Evolutionary conservation across 176 grass and related monocot species (phyloP), one percentile per base, ranked within the genome.

Genomic region (Eragrostis curvula): DNA sequence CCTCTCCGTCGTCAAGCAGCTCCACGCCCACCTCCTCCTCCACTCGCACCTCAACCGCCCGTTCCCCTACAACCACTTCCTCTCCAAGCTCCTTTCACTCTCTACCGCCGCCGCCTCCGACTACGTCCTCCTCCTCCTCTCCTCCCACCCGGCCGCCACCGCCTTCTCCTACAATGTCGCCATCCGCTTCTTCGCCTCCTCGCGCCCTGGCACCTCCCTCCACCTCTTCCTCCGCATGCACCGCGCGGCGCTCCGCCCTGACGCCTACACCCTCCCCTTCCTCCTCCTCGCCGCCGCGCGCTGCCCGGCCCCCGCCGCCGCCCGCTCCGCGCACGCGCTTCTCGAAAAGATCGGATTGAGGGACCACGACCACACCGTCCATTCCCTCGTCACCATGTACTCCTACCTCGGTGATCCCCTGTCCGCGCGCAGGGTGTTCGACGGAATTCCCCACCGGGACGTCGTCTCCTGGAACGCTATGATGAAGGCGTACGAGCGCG

Each of bases 11-110:
- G 25, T 82, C 7, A 72, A 72, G 68, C 79, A 82, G 68, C 71
- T 81, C 51, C 85, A 87, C 13, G 71, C 71, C 70, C 78, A 69
- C 28, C 13, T 86, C 39, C 84, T 81, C 61, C n/a, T n/a, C n/a
- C 11, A 30, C 15, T 6, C 28, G 15, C 13, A 14, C 61, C 12
- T 39, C 50, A 13, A 47, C 39, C 2, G 39, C 6, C 61, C 78
- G 16, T 87, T 87, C 24, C 85, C 85, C 15, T 87, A 87, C 78
- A 87, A 87, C 70, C 78, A 87, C 23, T 87, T 87, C 62, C 85
- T 87, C 61, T 87, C 85, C 71, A 87, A 70, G 51, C 85, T 81
- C 42, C 70, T 81, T 78, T 81, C 70, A 50, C 42, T 87, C 71
- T n/a, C n/a, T n/a, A n/a, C n/a, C n/a, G n/a, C n/a, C n/a, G n/a